Conservation (phyloP, 2,329 filamentous ascomycete genomes). For the Lasiodiplodia sp. region DNA sequence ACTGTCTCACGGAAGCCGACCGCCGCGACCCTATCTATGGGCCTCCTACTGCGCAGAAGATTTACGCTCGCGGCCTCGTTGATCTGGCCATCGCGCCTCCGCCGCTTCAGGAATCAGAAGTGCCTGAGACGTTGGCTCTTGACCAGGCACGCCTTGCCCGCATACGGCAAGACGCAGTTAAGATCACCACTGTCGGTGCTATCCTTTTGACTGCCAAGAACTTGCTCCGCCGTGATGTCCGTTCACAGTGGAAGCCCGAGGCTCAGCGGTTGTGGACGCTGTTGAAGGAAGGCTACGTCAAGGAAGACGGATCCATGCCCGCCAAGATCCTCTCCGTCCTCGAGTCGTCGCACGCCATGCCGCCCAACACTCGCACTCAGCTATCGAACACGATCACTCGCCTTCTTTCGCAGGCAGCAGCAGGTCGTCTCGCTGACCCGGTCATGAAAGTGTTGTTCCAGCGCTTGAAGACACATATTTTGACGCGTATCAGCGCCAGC, state of each 20-base stretch:
- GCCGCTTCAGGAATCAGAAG: slow-evolving; percentile 59
- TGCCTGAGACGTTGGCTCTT: slow-evolving; percentile 77
- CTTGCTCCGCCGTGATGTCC: slow-evolving; percentile 79
- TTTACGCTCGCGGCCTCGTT: slow-evolving; percentile 78
- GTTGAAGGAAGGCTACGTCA: slow-evolving; percentile 65
- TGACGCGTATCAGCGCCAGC: slow-evolving; percentile 68
- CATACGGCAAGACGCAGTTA: slow-evolving; percentile 64
- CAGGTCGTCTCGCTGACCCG: slow-evolving; percentile 63
- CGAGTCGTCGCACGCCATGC: slow-evolving; percentile 59
- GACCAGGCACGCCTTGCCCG: slow-evolving; percentile 69
- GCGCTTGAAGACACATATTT: slow-evolving; percentile 71
- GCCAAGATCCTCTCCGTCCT: slow-evolving; percentile 56
- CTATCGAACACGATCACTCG: slow-evolving; percentile 52
- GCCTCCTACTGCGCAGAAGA: slow-evolving; percentile 70
- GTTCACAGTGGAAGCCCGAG: slow-evolving; percentile 78
- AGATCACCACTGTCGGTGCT: slow-evolving; percentile 75
- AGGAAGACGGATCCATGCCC: slow-evolving; percentile 58
- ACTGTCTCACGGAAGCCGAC: slow-evolving; percentile 70
- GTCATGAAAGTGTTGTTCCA: slow-evolving; percentile 73
- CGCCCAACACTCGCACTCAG: slow-evolving; percentile 53
- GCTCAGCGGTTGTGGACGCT: slow-evolving; percentile 74
- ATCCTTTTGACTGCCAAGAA: slow-evolving; percentile 84
- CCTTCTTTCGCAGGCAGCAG: slow-evolving; percentile 62
- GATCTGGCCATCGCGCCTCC: slow-evolving; percentile 75
- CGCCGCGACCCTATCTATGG: slow-evolving; percentile 73